Percentiles rank a stretch among this genome's conserved stretches.
Conservation (phyloP, 2,329 filamentous ascomycete species). For the Claviceps citrina region DNA sequence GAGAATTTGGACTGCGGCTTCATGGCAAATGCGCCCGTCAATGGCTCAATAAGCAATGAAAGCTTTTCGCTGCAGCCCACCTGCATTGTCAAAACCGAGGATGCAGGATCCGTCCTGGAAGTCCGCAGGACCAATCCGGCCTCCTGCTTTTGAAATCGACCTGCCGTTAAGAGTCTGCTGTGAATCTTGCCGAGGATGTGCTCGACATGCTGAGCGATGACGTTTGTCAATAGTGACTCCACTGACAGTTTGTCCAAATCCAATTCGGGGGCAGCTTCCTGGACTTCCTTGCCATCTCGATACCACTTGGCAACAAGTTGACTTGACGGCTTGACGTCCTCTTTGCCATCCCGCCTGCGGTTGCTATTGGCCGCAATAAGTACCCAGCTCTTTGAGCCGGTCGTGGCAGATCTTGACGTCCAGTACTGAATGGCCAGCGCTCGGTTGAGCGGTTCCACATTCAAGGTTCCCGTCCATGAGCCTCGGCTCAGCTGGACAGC, state of each 20-base stretch:
- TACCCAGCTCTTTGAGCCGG: conserved; percentile 71
- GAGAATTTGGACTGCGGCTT: conserved; percentile 45
- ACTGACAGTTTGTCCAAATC: conserved; percentile 54
- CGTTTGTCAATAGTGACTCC: conserved; percentile 55
- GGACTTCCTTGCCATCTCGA: conserved; percentile 61
- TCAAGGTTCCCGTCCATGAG: conserved; percentile 64
- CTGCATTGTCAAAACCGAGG: conserved; percentile 54
- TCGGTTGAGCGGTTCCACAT: conserved; percentile 65
- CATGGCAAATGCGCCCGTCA: conserved; percentile 61
- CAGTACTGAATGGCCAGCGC: conserved; percentile 85
- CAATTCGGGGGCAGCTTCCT: conserved; percentile 50
- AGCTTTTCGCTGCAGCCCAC: conserved; percentile 48
- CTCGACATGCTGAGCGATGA: conserved; percentile 61
- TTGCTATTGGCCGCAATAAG: conserved; percentile 69
- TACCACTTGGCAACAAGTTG: conserved; percentile 63
- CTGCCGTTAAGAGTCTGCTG: conserved; percentile 40
- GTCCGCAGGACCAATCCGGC: conserved; percentile 42
- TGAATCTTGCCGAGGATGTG: conserved; percentile 55
- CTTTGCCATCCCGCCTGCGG: conserved; percentile 25
- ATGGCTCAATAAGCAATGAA: conserved; percentile 55
- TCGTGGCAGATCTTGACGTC: conserved; percentile 38
- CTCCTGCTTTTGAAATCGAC: conserved; percentile 45
- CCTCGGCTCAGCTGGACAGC: conserved; percentile 51
- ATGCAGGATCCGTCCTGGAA: conserved; percentile 45
- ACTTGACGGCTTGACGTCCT: conserved; percentile 33